Percentiles rank a stretch among this genome's conserved stretches.
Evolutionary conservation across 805 yeast species (phyloP).

Genomic region (Starmerella davenportii): DNA sequence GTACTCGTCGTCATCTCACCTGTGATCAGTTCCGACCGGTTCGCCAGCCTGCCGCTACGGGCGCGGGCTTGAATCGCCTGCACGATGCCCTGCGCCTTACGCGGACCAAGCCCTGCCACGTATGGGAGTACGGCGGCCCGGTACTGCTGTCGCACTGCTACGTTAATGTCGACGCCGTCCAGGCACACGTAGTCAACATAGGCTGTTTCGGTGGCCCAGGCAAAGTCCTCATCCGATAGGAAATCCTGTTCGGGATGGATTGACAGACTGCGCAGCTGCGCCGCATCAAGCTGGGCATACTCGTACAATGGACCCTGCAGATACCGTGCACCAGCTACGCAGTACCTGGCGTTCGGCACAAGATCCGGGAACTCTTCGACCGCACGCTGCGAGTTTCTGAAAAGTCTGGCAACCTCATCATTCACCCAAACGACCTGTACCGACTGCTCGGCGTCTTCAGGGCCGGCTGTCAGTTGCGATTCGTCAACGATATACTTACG

Average conservation of each 20-base stretch:
- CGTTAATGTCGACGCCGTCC: slow-evolving; percentile 87
- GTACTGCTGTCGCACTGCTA: slow-evolving; percentile 62
- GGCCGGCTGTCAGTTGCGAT: slow-evolving; percentile 27
- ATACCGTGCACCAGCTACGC: slow-evolving; percentile 79
- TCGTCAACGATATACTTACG: slow-evolving; percentile 38
- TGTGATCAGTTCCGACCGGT: slow-evolving; percentile 69
- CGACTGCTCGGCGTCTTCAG: slow-evolving; percentile 23
- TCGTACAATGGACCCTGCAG: slow-evolving; percentile 86
- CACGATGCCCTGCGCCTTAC: slow-evolving; percentile 76
- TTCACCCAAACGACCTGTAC: slow-evolving; percentile 64
- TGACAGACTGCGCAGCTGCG: slow-evolving; percentile 40
- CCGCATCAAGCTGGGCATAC: slow-evolving; percentile 64
- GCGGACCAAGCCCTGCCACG: slow-evolving; percentile 84
- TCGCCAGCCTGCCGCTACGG: slow-evolving; percentile 42
- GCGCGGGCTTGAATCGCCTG: slow-evolving; percentile 48
- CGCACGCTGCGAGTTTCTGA: slow-evolving; percentile 63
- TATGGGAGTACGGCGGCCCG: slow-evolving; percentile 54
- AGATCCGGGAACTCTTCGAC: slow-evolving; percentile 66
- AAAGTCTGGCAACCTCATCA: slow-evolving; percentile 84
- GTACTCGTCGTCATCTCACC: slow-evolving; percentile 60
- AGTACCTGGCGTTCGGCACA: slow-evolving; percentile 61
- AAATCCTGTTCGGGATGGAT: slow-evolving; percentile 53
- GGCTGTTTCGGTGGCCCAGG: slow-evolving; percentile 54
- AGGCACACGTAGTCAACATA: slow-evolving; percentile 79
- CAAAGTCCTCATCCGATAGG: slow-evolving; percentile 43